Base-by-base conservation (phyloP, 129 eudicot species). In the Tanacetum coccineum region DNA sequence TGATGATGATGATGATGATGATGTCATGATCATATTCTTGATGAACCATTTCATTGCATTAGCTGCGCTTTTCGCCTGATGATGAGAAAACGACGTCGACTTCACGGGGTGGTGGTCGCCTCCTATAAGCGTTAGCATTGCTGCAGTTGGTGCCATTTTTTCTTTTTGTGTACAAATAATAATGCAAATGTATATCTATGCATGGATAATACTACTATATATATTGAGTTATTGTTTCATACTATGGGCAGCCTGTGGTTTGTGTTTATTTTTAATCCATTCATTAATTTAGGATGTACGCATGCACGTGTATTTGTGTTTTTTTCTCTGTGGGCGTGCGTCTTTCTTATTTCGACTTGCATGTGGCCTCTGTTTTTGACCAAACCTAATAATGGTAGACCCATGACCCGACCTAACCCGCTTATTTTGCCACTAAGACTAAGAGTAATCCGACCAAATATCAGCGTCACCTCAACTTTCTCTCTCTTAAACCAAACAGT, bases 141-240 rank as follows among this genome's bases (percentile, higher is more conserved):
- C 76, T 9, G 70, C 76, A 9, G 76, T 72, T 5, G 76, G 76
- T 62, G 76, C 76, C 76, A 72, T 72, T 51, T 6, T 9, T 8
- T 60, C 25, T 26, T 32, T 0, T 32, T 32, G 39, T 30, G 36
- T 30, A 30, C 26, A 36, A 28, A 42, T 32, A n/a, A 20, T 8
- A 22, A 39, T 13, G 4, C 9, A 49, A 42, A 18, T 18, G 15
- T 12, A 47, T 6, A 19, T 45, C n/a, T n/a, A n/a, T n/a, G 32
- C 32, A 64, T 20, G 32, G 14, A 66, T 50, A 26, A n/a, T 10
- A 28, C n/a, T n/a, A 58, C 28, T 22, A 39, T 17, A 39, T 9
- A 39, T 8, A 42, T 4, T 0, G 36, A 2, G 2, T 3, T 5
- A 12, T 1, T 57, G 18, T 49, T 13, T 7, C 1, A 66, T 32